phyloP scores from a whole-genome alignment of 768 basidiomycete species.

The Tricholomella constricta region DNA sequence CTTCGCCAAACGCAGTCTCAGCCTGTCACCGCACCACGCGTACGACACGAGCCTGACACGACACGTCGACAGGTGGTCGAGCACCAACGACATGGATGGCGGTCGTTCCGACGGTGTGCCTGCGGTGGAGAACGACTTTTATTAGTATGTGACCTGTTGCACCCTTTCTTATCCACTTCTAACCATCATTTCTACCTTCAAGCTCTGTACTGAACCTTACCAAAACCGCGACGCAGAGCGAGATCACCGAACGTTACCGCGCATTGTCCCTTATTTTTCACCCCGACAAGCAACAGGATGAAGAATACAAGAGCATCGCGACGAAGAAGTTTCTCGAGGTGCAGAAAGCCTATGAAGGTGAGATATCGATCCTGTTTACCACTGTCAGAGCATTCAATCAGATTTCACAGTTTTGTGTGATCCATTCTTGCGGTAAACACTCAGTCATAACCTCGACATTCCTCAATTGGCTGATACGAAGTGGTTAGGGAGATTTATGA shows the following conservation, averaged over 20 bases:
- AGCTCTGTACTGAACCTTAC: conserved; percentile 75
- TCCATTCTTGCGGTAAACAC: conserved; percentile 57
- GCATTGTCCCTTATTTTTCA: conserved; percentile 78
- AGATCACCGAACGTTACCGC: conserved; percentile 76
- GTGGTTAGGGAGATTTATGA: conserved; percentile 70
- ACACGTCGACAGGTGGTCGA: not conserved
- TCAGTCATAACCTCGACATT: conserved; percentile 18
- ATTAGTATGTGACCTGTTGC: conserved; percentile 22
- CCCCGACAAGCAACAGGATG: conserved; percentile 78
- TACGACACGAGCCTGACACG: too few species aligned
- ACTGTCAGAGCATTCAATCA: not conserved
- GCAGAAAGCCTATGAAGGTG: conserved; percentile 84
- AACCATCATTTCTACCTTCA: not conserved
- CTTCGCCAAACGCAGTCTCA: too few species aligned
- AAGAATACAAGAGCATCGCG: conserved; percentile 56
- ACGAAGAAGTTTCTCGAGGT: conserved; percentile 71
- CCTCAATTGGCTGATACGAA: conserved; percentile 1
- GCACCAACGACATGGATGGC: conserved; percentile 2
- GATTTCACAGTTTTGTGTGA: conserved; percentile 63
- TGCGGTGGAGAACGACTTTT: conserved; percentile 17
- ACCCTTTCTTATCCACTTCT: not conserved
- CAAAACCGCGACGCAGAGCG: conserved; percentile 58
- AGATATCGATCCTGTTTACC: conserved; percentile 10
- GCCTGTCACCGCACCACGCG: too few species aligned
- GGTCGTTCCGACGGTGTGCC: too few species aligned